Evolutionary conservation across 2,329 filamentous ascomycete genomes (phyloP), one percentile per base, ranked within the genome.

Genomic region (Laburnicola sp.): DNA sequence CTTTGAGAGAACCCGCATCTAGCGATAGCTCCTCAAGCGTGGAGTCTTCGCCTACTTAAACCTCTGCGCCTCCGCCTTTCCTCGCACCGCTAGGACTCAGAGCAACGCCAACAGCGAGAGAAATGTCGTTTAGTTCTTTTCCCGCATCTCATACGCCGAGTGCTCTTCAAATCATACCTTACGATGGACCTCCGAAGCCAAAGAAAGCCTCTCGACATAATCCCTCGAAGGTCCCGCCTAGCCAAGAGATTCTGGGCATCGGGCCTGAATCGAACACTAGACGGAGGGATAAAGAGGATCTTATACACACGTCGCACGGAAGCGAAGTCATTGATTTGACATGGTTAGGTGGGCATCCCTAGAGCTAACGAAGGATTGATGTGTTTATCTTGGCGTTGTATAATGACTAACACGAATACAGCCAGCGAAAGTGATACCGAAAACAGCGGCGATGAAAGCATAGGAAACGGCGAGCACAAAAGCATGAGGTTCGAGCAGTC

Each of bases 21-120:
- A 23, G 38, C 8, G 38, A 41, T 25, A 21, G 38, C 16, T 41
- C 28, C 51, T 51, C 36, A 44, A 48, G 51, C 38, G 45, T 52
- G 39, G 45, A 41, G 40, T 25, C 36, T 50, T 57, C 31, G 34
- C 45, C 45, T 57, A 54, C 48, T 57, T 57, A 57, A 54, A 54
- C 28, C 28, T 43, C 54, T 50, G 21, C 34, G 26, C 44, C 36
- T 47, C 42, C 51, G 35, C n/a, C 45, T 40, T 48, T 54, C 39
- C 42, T 52, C 22, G 21, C 26, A 52, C 10, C 39, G 42, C 48
- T 11, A 54, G 36, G 27, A 47, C 40, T 27, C 46, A 7, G 26
- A 51, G 53, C 48, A 21, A 45, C 35, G 16, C 42, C 28, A 52
- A 45, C 42, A 51, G 48, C 46, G 11, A 57, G 49, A 30, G 32